Evolutionary conservation across 345 rosid species (phyloP), one percentile per base, ranked within the genome.

Genomic region (Ricinus communis): DNA sequence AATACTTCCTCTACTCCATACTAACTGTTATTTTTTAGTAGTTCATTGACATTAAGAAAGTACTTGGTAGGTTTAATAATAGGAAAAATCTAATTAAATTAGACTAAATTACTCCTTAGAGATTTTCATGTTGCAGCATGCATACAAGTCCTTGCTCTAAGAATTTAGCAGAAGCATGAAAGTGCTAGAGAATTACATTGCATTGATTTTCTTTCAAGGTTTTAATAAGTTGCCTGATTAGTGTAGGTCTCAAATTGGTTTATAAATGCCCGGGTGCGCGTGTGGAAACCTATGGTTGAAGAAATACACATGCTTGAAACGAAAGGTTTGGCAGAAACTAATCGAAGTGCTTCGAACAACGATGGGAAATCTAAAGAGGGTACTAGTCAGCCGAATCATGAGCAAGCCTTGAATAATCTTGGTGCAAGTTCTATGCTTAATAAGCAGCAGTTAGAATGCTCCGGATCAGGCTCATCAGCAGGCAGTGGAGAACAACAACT

Each of bases 221-320:
- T 9, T 54, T 59, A 19, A 49, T 49, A 8, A 60, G 28, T 60
- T 51, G 49, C n/a, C 38, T 52, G 30, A 33, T 27, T 60, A 43
- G 54, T 49, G 33, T 74, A 87, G 91, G 91, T 87, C 5, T 87
- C 91, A 8, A 87, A 87, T 62, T 87, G 91, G 91, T 87, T 87
- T 76, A 85, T 87, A 70, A 87, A 87, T 49, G 87, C 91, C 1
- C 81, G 88, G 6, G 88, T 87, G 15, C 87, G 88, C 0, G 80
- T 87, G 18, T 87, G 91, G 91, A 85, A 87, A 57, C 91, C 88
- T 5, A 85, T 87, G 91, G 91, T 87, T 19, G 91, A 87, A 74
- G 88, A 87, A 69, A 85, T 83, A 64, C 87, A 87, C 81, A 70
- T 68, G 81, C 87, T 85, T 3, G 88, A 85, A 75, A 85, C 83